Conservation (phyloP, 192 early-diverging fungal species). For the Allomyces macrogynus region DNA sequence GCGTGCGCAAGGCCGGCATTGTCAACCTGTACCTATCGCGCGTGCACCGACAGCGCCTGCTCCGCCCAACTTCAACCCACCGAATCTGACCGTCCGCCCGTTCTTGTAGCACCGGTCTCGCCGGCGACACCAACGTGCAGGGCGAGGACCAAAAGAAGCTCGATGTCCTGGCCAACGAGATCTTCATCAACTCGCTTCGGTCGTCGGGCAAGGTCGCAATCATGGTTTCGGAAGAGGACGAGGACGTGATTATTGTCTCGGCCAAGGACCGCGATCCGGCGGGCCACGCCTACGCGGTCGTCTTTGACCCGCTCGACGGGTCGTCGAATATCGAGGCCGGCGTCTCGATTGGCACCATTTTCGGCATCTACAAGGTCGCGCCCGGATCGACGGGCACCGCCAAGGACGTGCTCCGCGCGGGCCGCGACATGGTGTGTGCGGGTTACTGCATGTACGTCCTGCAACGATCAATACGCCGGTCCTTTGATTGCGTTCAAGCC, state of each 20-base stretch:
- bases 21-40: slow-evolving; percentile 55
- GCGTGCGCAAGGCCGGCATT: slow-evolving; percentile 87
- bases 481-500: too few relatives aligned
- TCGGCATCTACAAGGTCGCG: slow-evolving; percentile 65
- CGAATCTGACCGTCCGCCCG: too few relatives aligned
- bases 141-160: slow-evolving; percentile 92
- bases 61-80: too few relatives aligned
- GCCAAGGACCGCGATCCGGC: slow-evolving; percentile 24
- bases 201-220: slow-evolving; percentile 76
- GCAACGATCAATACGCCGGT: too few relatives aligned
- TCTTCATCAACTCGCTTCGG: slow-evolving; percentile 85
- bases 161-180: slow-evolving; percentile 91
- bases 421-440: slow-evolving; percentile 75
- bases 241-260: slow-evolving; percentile 76
- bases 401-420: slow-evolving; percentile 69
- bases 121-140: slow-evolving; percentile 75
- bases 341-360: slow-evolving; percentile 96
- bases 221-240: slow-evolving; percentile 92
- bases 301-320: slow-evolving; percentile 95
- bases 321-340: slow-evolving; percentile 96
- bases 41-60: too few relatives aligned
- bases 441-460: slow-evolving; percentile 93
- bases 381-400: slow-evolving; percentile 20
- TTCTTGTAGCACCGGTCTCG: slow-evolving; percentile 49
- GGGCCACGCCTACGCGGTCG: slow-evolving; percentile 73